Evolutionary conservation across 306 rosid species (phyloP).

Genomic region (Bauhinia variegata): DNA sequence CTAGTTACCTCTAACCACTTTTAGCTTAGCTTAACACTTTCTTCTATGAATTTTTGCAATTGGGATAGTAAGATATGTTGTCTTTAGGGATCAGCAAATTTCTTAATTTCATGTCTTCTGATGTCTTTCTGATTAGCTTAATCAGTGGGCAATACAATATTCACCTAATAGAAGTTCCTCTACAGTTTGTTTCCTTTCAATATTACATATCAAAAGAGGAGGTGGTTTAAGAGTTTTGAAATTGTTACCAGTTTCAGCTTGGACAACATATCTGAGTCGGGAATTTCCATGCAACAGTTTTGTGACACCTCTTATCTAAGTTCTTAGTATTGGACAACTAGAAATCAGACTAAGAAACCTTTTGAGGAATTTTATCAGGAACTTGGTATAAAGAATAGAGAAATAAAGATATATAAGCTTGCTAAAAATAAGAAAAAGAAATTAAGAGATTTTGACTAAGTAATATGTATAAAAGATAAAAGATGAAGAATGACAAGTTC

Average conservation of each 20-base stretch:
- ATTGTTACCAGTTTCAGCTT: constrained; percentile 38
- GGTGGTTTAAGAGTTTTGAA: not conserved
- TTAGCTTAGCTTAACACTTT: no score
- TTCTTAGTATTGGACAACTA: no score
- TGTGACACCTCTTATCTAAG: constrained; percentile 38
- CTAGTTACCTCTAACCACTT: no score
- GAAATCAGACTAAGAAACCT: no score
- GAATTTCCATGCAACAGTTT: constrained; percentile 32
- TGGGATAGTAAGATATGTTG: constrained; percentile 29
- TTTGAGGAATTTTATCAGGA: no score
- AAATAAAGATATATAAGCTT: no score
- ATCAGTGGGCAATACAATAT: constrained; percentile 32
- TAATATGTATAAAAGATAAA: no score
- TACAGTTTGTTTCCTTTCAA: not conserved
- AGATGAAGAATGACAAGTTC: no score
- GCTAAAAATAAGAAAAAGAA: no score
- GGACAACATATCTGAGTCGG: constrained; percentile 30
- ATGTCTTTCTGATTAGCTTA: constrained; percentile 14
- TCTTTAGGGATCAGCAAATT: constrained; percentile 36
- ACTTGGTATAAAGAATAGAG: no score
- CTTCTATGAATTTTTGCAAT: constrained; percentile 31
- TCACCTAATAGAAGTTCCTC: constrained; percentile 19
- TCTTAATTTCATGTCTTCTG: constrained; percentile 39
- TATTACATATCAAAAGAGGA: not conserved
- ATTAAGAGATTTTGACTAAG: no score